A percentile compares a stretch with the other conserved stretches of the same genome.
phyloP scores from a whole-genome alignment of 768 basidiomycete species.

The Ephemerocybe angulata region DNA sequence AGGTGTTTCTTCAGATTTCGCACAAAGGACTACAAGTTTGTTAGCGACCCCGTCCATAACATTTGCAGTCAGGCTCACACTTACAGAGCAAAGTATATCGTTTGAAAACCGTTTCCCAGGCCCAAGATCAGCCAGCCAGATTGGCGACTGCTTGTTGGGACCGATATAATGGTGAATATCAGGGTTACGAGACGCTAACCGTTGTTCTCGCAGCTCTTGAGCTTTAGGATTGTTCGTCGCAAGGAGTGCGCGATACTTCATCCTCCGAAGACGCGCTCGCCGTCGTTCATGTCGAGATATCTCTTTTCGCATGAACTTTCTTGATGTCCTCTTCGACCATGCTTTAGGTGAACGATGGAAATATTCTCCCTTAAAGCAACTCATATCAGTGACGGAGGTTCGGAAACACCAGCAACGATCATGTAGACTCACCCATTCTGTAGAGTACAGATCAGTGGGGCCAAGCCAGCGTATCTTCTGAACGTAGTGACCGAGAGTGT shows the following conservation, averaged over 20 bases:
- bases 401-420: not conserved
- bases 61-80: not conserved
- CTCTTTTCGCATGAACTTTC: not conserved
- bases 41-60: not conserved
- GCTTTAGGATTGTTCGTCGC: not conserved
- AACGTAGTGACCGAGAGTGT: not conserved
- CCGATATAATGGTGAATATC: conserved; percentile 1
- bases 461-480: not conserved
- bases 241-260: not conserved
- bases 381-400: not conserved
- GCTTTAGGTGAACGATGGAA: not conserved
- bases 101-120: not conserved
- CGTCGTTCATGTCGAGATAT: not conserved
- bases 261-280: not conserved
- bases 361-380: not conserved
- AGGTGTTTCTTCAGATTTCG: not conserved
- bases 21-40: not conserved
- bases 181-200: not conserved
- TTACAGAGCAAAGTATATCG: not conserved
- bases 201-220: too few relatives aligned
- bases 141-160: not conserved
- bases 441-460: conserved; percentile 10
- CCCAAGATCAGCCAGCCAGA: not conserved
- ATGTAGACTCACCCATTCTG: conserved; percentile 6
- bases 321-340: not conserved